phyloP scores from a whole-genome alignment of 352 stramenopile genomes.

The Blastocystis sp. region DNA sequence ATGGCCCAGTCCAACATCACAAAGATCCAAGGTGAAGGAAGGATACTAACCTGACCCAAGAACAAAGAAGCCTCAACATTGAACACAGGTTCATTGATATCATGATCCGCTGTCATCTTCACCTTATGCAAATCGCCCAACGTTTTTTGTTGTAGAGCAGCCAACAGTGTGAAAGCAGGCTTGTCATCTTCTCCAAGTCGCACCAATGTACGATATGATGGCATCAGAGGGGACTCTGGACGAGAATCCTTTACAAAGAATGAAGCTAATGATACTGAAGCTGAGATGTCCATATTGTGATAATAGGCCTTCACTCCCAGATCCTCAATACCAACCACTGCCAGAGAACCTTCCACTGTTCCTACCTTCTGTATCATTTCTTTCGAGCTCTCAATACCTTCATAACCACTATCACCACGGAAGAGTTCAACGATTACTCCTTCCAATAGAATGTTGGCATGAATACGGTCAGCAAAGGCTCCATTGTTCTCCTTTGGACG shows the following conservation, averaged over 20 bases:
- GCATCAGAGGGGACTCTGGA: conserved; percentile 8
- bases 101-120: not conserved
- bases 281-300: conserved; percentile 59
- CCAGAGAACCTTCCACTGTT: conserved; percentile 28
- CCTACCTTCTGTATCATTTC: conserved; percentile 10
- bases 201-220: conserved; percentile 23
- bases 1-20: conserved; percentile 46
- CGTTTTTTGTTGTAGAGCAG: conserved; percentile 23
- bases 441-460: conserved; percentile 29
- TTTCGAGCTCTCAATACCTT: conserved; percentile 17
- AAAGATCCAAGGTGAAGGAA: conserved; percentile 60
- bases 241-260: conserved; percentile 15
- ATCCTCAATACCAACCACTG: conserved; percentile 14
- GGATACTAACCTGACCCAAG: not conserved
- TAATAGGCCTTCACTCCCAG: conserved; percentile 22
- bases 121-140: conserved; percentile 20
- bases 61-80: conserved; percentile 23
- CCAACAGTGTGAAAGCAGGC: conserved; percentile 45
- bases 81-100: conserved; percentile 33
- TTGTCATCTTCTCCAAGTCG: conserved; percentile 55
- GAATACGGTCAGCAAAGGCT: conserved; percentile 35
- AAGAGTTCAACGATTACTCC: conserved; percentile 42
- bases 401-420: conserved; percentile 27
- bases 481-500: conserved; percentile 20
- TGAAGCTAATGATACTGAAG: not conserved